Percentiles rank a stretch among this genome's conserved stretches.
These are phyloP conservation scores for Euclidium syriacum DNA, from an alignment of 345 rosid species.

Conservation along the genomic window DNA sequence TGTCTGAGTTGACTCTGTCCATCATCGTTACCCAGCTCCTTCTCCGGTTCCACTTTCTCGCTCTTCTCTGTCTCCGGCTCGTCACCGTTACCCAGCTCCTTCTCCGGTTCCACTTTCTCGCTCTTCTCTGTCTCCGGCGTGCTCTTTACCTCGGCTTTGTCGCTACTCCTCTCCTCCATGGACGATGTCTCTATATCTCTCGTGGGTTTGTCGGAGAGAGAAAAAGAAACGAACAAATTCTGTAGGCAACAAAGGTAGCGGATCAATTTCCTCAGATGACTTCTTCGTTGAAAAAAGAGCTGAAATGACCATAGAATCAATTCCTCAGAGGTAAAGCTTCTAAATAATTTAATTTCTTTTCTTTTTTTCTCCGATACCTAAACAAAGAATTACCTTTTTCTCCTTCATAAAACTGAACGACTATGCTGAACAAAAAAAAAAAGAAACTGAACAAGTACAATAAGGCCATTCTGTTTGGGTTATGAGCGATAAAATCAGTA, in stretches of 20 bases:
- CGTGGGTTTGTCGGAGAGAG: conserved; percentile 21
- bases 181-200: conserved; percentile 12
- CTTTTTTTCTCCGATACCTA: too few relatives aligned
- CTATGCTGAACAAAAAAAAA: too few relatives aligned
- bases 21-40: conserved; percentile 15
- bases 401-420: too few relatives aligned
- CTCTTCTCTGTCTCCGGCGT: conserved; percentile 18
- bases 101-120: conserved; percentile 29
- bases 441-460: too few relatives aligned
- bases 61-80: conserved; percentile 21
- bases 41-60: conserved; percentile 29
- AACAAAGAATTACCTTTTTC: too few relatives aligned
- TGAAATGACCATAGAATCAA: too few relatives aligned
- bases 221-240: conserved; percentile 38
- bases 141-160: conserved; percentile 21
- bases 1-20: conserved; percentile 40
- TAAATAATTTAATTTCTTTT: too few relatives aligned
- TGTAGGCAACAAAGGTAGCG: conserved; percentile 15
- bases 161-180: conserved; percentile 46
- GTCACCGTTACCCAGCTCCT: conserved; percentile 11
- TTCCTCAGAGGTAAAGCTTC: too few relatives aligned
- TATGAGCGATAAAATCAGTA: too few relatives aligned
- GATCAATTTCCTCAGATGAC: too few relatives aligned
- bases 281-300: too few relatives aligned
- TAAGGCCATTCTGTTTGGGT: too few relatives aligned